Evolutionary conservation across 228 moss, liverwort and hornwort genomes (phyloP), one percentile per base, ranked within the genome.

Genomic region (Sphagnum magellanicum): DNA sequence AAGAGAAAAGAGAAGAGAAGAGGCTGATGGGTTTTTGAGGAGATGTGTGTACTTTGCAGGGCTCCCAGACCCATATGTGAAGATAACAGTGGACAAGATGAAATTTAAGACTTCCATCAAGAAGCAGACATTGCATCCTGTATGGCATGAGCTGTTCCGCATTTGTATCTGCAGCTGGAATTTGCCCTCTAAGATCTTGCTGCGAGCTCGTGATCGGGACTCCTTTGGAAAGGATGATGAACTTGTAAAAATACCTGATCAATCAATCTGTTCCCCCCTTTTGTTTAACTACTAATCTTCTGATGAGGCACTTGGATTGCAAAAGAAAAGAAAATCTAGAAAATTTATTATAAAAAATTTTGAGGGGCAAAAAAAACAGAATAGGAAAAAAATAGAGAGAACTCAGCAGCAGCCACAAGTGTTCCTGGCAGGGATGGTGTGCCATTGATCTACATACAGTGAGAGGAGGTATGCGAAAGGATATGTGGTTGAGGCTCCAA

Each of bases 171-270:
- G 60, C 53, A 74, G 77, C 0, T 84, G 83, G 83, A 50, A 52
- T 8, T 50, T 59, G 2, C 72, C 77, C 6, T 69, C 74, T 51
- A 66, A 66, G 48, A 74, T 84, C 53, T 66, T 77, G 5, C 69
- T 84, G 8, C 77, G 77, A 4, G 79, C 77, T 53, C 74, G 80
- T 50, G 80, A 84, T 53, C 76, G 75, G 5, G 83, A 84, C 49
- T 69, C 68, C 4, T 84, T 84, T 68, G 83, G 83, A 16, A 84
- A 84, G 49, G 80, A 84, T 68, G 80, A 84, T 73, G 80, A 84
- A 49, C 51, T 84, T 72, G 83, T 84, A 77, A 59, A 48, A 13
- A 6, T 47, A 65, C 60, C 60, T n/a, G n/a, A 6, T 16, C 16
- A 60, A 14, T 14, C 60, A 60, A 5, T 60, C 6, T 60, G 9